A percentile compares a stretch with the other conserved stretches of the same genome.
Evolutionary conservation across 768 basidiomycete genomes (phyloP).

Genomic region (Clathrus columnatus): DNA sequence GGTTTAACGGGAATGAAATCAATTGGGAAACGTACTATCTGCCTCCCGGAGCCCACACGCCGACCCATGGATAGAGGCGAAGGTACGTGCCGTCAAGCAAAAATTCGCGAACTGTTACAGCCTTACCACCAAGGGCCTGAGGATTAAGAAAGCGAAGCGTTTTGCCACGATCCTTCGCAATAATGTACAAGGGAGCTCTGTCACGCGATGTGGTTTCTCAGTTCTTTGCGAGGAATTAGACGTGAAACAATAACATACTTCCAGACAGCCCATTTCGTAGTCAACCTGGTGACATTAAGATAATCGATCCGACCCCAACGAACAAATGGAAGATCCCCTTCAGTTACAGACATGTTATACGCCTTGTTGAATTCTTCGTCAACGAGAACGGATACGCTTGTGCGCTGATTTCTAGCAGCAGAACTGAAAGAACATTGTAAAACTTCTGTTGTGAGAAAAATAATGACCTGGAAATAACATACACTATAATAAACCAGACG

Average conservation of each 20-base stretch:
- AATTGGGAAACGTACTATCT: slow-evolving; percentile 39
- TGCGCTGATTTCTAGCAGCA: slow-evolving; percentile 46
- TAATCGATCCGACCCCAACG: slow-evolving; percentile 86
- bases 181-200: slow-evolving; percentile 71
- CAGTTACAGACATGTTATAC: slow-evolving; percentile 51
- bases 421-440: slow-evolving; percentile 32
- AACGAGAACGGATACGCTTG: slow-evolving; percentile 59
- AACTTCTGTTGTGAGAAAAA: not conserved
- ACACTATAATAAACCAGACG: slow-evolving; percentile 77
- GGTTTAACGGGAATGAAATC: slow-evolving; percentile 1
- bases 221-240: not conserved
- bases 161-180: slow-evolving; percentile 62
- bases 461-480: slow-evolving; percentile 20
- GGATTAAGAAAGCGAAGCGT: slow-evolving; percentile 76
- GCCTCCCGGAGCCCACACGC: slow-evolving; percentile 68
- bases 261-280: slow-evolving; percentile 84
- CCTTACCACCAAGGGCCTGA: slow-evolving; percentile 50
- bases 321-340: slow-evolving; percentile 58
- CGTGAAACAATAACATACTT: slow-evolving; percentile 42
- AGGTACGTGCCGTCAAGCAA: slow-evolving; percentile 57
- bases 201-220: slow-evolving; percentile 1
- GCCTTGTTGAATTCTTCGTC: slow-evolving; percentile 70
- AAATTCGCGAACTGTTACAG: slow-evolving; percentile 56
- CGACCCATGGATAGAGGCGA: slow-evolving; percentile 57
- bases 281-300: slow-evolving; percentile 67